These are phyloP conservation scores for Areca catechu DNA, from an alignment of 176 grass and related monocot genomes.

Conservation along the genomic window DNA sequence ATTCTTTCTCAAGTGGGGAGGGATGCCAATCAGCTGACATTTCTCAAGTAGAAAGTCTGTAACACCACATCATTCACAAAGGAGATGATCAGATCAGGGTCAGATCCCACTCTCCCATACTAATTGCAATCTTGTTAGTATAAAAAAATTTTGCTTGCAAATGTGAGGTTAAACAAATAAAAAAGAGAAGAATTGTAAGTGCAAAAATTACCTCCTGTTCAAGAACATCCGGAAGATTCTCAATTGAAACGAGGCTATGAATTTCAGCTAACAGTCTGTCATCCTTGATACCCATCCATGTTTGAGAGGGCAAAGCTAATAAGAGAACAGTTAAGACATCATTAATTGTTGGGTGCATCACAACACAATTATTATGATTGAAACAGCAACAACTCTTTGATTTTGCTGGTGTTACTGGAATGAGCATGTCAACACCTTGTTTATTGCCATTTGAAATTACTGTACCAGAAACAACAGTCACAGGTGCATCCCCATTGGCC, in stretches of 20 bases:
- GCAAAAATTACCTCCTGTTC: conserved; percentile 48
- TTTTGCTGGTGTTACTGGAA: conserved; percentile 36
- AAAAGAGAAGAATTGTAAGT: conserved; percentile 11
- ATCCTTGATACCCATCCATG: conserved; percentile 26
- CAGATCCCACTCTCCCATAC: too few species aligned
- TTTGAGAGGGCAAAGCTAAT: conserved; percentile 47
- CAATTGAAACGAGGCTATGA: conserved; percentile 47
- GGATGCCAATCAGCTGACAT: too few species aligned
- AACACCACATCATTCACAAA: too few species aligned
- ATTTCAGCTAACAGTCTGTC: conserved; percentile 36
- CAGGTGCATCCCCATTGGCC: conserved; percentile 33
- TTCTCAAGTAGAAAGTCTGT: too few species aligned
- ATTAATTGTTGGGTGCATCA: conserved; percentile 40
- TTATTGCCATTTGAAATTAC: conserved; percentile 12
- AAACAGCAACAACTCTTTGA: conserved; percentile 18
- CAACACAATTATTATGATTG: conserved; percentile 5
- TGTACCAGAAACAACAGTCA: conserved; percentile 21
- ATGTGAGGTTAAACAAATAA: not conserved
- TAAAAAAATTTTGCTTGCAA: too few species aligned
- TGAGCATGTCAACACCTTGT: conserved; percentile 36
- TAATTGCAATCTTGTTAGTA: too few species aligned
- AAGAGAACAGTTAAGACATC: conserved; percentile 66
- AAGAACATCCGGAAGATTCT: conserved; percentile 49
- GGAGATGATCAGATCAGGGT: too few species aligned
- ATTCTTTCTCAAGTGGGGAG: too few species aligned